Percentiles rank a stretch among this genome's conserved stretches.
phyloP scores from a whole-genome alignment of 148 eudicot species.

The Fagopyrum esculentum region DNA sequence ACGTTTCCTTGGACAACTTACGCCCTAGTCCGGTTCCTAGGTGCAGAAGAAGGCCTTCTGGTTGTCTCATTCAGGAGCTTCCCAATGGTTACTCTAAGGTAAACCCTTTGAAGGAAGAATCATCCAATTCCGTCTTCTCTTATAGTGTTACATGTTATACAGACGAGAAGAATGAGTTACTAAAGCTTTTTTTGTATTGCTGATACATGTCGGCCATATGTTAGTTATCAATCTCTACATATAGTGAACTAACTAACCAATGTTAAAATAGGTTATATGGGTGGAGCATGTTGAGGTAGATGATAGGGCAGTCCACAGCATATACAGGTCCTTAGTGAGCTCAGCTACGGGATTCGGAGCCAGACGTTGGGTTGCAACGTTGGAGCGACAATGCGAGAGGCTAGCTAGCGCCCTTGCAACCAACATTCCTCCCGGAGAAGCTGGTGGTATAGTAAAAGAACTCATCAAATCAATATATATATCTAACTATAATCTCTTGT shows the following conservation, averaged over 20 bases:
- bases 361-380: conserved; percentile 78
- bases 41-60: conserved; percentile 82
- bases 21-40: conserved; percentile 49
- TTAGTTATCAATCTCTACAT: too few relatives aligned
- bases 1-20: conserved; percentile 73
- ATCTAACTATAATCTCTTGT: neutral
- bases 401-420: conserved; percentile 85
- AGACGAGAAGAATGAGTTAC: too few relatives aligned
- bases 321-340: conserved; percentile 62
- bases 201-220: too few relatives aligned
- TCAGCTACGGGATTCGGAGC: conserved; percentile 86
- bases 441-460: conserved; percentile 48
- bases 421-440: conserved; percentile 79
- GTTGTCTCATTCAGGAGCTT: conserved; percentile 79
- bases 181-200: too few relatives aligned
- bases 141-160: too few relatives aligned
- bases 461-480: neutral
- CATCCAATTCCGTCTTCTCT: too few relatives aligned
- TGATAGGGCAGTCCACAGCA: conserved; percentile 57
- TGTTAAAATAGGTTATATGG: conserved; percentile 13
- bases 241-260: too few relatives aligned
- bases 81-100: conserved; percentile 95
- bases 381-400: conserved; percentile 85
- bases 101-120: neutral
- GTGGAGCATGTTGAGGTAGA: conserved; percentile 18